phyloP scores from a whole-genome alignment of 257 asterid species.

The Salvia hispanica region DNA sequence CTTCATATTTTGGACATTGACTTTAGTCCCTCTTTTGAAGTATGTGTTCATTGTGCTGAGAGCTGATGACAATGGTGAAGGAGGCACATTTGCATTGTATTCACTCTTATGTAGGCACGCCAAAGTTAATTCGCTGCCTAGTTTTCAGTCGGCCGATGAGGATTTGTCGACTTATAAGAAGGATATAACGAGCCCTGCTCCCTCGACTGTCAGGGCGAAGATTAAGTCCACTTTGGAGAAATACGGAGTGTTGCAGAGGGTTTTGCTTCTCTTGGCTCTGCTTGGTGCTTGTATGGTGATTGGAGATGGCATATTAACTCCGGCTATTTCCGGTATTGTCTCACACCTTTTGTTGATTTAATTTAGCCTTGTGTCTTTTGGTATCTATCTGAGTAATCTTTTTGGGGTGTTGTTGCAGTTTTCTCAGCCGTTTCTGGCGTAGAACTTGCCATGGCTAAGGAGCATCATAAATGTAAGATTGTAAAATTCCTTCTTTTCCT shows the following conservation, averaged over 20 bases:
- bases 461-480: slow-evolving; percentile 84
- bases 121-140: slow-evolving; percentile 73
- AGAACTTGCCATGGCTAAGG: slow-evolving; percentile 75
- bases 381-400: slow-evolving; percentile 13
- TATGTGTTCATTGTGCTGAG: slow-evolving; percentile 84
- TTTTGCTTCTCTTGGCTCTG: slow-evolving; percentile 73
- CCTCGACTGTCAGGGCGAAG: slow-evolving; percentile 62
- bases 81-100: slow-evolving; percentile 92
- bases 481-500: neutral
- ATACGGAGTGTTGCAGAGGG: slow-evolving; percentile 69
- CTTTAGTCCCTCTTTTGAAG: slow-evolving; percentile 74
- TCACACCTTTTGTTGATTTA: neutral
- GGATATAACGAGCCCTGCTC: slow-evolving; percentile 55
- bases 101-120: slow-evolving; percentile 84
- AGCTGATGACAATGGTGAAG: slow-evolving; percentile 97
- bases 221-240: slow-evolving; percentile 69
- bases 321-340: slow-evolving; percentile 73
- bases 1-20: slow-evolving; percentile 83
- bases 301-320: slow-evolving; percentile 89
- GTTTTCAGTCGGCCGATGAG: slow-evolving; percentile 79
- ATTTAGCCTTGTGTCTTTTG: slow-evolving; percentile 8
- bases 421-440: slow-evolving; percentile 94
- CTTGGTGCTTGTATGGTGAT: slow-evolving; percentile 98
- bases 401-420: slow-evolving; percentile 55
- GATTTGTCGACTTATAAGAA: slow-evolving; percentile 69